Evolutionary conservation across 768 basidiomycete genomes (phyloP), one percentile per base, ranked within the genome.

Genomic region (Leccinum fibrillosum): DNA sequence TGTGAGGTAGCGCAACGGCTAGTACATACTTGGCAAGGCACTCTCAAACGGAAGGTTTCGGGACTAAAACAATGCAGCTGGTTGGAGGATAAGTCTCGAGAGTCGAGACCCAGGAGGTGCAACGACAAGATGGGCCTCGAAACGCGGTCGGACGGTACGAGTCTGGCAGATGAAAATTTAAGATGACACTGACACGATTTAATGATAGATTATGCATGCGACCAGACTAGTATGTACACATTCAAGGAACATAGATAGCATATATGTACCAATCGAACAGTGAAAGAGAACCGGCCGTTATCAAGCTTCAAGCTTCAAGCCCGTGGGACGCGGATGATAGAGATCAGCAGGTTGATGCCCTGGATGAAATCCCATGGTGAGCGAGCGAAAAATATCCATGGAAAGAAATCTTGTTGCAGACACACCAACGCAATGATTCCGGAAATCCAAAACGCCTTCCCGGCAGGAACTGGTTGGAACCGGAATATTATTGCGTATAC

Each of bases 401-500:
- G 35, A 26, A 21, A 17, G 7, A 11, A 25, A 8, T 10, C 0
- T 44, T 44, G 42, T 44, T 21, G 8, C 17, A 17, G 26, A 53
- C 69, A 11, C 10, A 72, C 76, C 54, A 79, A 61, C 17, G 74
- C 74, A 21, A 83, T 68, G 5, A 74, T 57, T 4, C 82, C 82
- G 49, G 73, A 72, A 39, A 81, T 77, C 78, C 79, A 78, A 56
- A 80, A 80, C 0, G 78, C 74, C 45, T 75, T 77, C 10, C 80
- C 80, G 9, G 65, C 52, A 5, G 75, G 69, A 19, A 68, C 59
- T 1, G 74, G 64, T 45, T 77, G 77, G 66, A 79, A 80, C 13
- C 82, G 74, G 55, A 80, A 82, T 19, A 84, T 64, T 0, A 83
- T 60, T 1, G 81, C 79, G 37, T 77, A 82, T 25, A 79, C 59